A percentile compares a stretch with the other conserved stretches of the same genome.
Evolutionary conservation across 257 asterid species (phyloP).

Genomic region (Capsicum pubescens): DNA sequence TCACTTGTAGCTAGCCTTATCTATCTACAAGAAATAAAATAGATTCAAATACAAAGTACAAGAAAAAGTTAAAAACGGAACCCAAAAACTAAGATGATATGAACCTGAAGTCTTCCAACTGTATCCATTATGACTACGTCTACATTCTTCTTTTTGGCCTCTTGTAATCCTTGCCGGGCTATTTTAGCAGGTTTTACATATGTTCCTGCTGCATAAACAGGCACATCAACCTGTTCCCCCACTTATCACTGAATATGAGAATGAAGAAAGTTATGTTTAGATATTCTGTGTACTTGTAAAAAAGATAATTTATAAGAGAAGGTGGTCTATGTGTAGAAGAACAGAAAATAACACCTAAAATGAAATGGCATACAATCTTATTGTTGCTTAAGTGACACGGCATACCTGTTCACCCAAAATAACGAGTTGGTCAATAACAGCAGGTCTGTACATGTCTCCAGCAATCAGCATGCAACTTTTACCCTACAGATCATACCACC

Average conservation of each 20-base stretch:
- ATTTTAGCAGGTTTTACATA: conserved; percentile 87
- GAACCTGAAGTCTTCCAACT: conserved; percentile 97
- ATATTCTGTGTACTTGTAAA: neutral
- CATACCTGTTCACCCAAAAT: conserved; percentile 72
- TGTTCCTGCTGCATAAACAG: conserved; percentile 91
- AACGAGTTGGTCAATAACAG: conserved; percentile 94
- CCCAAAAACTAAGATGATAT: conserved; percentile 36
- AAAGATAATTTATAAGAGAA: neutral
- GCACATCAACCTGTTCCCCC: conserved; percentile 83
- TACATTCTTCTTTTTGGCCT: conserved; percentile 77
- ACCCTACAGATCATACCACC: conserved; percentile 58
- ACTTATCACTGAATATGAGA: conserved; percentile 40
- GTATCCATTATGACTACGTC: conserved; percentile 99
- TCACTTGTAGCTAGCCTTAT: conserved; percentile 52
- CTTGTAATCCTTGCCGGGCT: conserved; percentile 86
- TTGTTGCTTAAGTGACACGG: neutral
- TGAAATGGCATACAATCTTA: neutral
- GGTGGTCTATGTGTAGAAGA: neutral
- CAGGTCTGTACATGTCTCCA: conserved; percentile 98
- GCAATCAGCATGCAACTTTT: conserved; percentile 98
- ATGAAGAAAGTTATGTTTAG: conserved; percentile 15
- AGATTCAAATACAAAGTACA: conserved; percentile 15
- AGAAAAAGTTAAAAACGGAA: conserved; percentile 22
- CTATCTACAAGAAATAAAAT: conserved; percentile 54
- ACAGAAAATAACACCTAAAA: neutral